These are phyloP conservation scores for Trichosanthes truncata DNA, from an alignment of 306 rosid species.

Conservation along the genomic window DNA sequence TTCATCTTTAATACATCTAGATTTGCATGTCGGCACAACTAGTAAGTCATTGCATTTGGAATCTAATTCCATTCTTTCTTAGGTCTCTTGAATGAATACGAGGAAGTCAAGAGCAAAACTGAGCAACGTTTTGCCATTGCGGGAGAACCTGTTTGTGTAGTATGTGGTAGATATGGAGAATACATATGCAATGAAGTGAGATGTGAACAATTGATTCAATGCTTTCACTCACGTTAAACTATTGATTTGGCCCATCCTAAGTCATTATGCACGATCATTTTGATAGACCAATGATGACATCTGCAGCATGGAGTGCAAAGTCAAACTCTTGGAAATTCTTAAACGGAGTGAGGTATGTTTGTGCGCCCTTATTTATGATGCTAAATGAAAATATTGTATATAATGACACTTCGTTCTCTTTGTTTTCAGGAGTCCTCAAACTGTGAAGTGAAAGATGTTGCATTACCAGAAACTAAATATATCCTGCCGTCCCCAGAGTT, in stretches of 20 bases:
- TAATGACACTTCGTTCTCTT: conserved; percentile 4
- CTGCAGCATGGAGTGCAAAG: conserved; percentile 88
- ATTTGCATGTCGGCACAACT: background rate
- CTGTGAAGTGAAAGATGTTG: conserved; percentile 20
- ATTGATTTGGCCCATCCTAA: conserved; percentile 6
- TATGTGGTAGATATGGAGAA: conserved; percentile 85
- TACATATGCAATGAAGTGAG: conserved; percentile 74
- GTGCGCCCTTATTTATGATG: background rate
- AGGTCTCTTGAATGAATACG: conserved; percentile 28
- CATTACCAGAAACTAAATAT: conserved; percentile 22
- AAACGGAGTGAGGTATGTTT: conserved; percentile 36
- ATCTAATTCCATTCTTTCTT: conserved; percentile 5
- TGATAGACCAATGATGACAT: conserved; percentile 71
- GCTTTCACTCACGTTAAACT: background rate
- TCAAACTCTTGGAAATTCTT: conserved; percentile 45
- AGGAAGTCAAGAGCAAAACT: conserved; percentile 43
- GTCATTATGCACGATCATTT: conserved; percentile 17
- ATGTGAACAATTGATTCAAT: conserved; percentile 7
- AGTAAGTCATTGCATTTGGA: background rate
- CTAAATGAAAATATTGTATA: conserved; percentile 1
- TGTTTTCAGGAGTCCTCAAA: conserved; percentile 34
- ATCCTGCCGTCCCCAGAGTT: conserved; percentile 33
- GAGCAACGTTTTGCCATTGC: conserved; percentile 59
- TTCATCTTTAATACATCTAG: background rate
- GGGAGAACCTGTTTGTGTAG: conserved; percentile 75